Evolutionary conservation across 805 yeast species (phyloP).

Genomic region (Naumovozyma castellii): DNA sequence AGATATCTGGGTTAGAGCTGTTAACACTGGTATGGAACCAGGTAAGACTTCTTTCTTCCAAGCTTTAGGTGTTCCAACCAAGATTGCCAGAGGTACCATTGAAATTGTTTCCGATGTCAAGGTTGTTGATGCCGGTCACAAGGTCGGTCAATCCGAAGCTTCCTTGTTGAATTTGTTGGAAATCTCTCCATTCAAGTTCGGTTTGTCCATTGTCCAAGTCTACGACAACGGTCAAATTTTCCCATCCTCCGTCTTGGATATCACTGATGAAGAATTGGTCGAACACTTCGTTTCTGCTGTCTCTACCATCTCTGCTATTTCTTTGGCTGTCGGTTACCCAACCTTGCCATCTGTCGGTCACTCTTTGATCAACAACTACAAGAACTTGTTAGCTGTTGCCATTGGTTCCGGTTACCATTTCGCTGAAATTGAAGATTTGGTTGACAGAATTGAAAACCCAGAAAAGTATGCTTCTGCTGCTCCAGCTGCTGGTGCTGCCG

Average conservation of each 20-base stretch:
- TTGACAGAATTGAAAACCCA: slow-evolving; percentile 99
- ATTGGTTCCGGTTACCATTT: slow-evolving; percentile 97
- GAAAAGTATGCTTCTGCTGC: slow-evolving; percentile 99
- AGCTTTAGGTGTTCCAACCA: slow-evolving; percentile 99
- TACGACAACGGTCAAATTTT: slow-evolving; percentile 98
- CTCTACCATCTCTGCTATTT: slow-evolving; percentile 87
- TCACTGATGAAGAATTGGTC: slow-evolving; percentile 94
- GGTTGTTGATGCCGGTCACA: slow-evolving; percentile 77
- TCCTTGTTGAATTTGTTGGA: slow-evolving; percentile 96
- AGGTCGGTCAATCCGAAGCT: slow-evolving; percentile 99
- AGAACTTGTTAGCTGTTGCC: slow-evolving; percentile 95
- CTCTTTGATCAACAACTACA: slow-evolving; percentile 98
- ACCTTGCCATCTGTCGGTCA: slow-evolving; percentile 98
- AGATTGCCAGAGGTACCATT: slow-evolving; percentile 99
- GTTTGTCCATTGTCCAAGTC: slow-evolving; percentile 93
- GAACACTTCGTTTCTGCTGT: slow-evolving; percentile 87
- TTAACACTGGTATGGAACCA: slow-evolving; percentile 99
- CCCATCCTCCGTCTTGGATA: slow-evolving; percentile 94
- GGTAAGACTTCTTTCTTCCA: slow-evolving; percentile 99
- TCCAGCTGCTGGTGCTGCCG: slow-evolving; percentile 86
- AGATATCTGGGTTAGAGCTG: slow-evolving; percentile 96
- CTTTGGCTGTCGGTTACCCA: slow-evolving; percentile 98
- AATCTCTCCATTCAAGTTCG: slow-evolving; percentile 99
- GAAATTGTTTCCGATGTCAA: slow-evolving; percentile 96
- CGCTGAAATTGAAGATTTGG: slow-evolving; percentile 97